Conservation (phyloP, 2,329 filamentous ascomycete species). For the Alternaria ethzedia region DNA sequence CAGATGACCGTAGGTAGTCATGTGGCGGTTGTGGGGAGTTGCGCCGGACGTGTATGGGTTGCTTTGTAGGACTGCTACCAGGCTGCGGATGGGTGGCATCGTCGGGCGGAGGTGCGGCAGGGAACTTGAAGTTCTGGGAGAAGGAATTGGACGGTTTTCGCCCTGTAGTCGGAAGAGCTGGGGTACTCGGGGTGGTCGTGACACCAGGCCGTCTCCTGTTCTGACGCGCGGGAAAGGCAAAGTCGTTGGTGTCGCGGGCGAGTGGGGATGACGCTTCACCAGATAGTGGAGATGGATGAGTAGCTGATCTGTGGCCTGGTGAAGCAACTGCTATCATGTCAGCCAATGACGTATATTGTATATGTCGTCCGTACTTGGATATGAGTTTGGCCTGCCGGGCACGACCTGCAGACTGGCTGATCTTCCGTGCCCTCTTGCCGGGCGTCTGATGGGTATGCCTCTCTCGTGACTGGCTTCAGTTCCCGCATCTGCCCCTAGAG, state of each 20-base stretch:
- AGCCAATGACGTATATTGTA: constrained; percentile 13
- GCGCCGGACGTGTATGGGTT: constrained; percentile 40
- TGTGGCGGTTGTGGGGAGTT: constrained; percentile 31
- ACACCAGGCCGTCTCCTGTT: constrained; percentile 37
- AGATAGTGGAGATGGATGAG: constrained; percentile 52
- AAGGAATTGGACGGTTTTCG: constrained; percentile 51
- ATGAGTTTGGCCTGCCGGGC: constrained; percentile 51
- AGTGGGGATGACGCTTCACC: constrained; percentile 47
- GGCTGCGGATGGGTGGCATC: constrained; percentile 37
- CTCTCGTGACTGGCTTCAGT: constrained; percentile 39
- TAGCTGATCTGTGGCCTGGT: constrained; percentile 38
- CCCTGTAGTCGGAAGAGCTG: constrained; percentile 46
- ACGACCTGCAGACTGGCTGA: constrained; percentile 83
- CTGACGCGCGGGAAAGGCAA: constrained; percentile 38
- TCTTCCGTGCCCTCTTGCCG: constrained; percentile 71
- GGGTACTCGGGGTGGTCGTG: constrained; percentile 50
- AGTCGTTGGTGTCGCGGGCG: constrained; percentile 34
- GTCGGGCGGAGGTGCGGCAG: constrained; percentile 50
- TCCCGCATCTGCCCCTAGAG: constrained; percentile 53
- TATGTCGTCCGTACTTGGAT: constrained; percentile 32
- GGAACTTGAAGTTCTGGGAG: constrained; percentile 64
- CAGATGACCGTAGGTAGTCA: constrained; percentile 15
- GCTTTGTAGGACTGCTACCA: constrained; percentile 44
- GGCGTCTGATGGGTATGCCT: constrained; percentile 49
- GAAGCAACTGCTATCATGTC: constrained; percentile 35